Percentiles rank a stretch among this genome's conserved stretches.
phyloP scores from a whole-genome alignment of 2,329 filamentous ascomycete genomes.

The Ophiognomonia clavigignenti-juglandacearum region DNA sequence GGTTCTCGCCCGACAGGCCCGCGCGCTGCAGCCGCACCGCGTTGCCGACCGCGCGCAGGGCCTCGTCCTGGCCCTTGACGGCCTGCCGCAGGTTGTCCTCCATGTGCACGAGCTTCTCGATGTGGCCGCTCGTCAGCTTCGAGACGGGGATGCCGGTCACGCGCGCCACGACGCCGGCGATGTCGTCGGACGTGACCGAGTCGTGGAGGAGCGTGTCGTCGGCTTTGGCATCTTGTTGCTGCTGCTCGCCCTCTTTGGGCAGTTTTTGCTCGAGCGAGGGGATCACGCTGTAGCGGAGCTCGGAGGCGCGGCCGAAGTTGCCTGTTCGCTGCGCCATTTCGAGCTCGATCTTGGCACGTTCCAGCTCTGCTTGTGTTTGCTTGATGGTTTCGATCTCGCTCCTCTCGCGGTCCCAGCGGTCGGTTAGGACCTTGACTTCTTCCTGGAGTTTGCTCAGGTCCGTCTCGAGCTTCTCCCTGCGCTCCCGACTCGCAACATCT shows the following conservation, averaged over 20 bases:
- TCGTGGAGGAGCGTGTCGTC: constrained; percentile 74
- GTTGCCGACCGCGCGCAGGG: constrained; percentile 83
- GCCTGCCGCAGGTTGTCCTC: constrained; percentile 81
- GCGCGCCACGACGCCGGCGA: constrained; percentile 83
- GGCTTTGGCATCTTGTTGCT: constrained; percentile 24
- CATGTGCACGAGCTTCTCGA: constrained; percentile 94
- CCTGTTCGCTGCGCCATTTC: constrained; percentile 84
- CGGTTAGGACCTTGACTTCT: constrained; percentile 68
- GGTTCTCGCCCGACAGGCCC: constrained; percentile 84
- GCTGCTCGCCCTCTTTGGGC: constrained; percentile 62
- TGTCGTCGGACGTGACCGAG: constrained; percentile 91
- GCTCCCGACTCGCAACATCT: constrained; percentile 82
- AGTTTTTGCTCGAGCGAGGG: constrained; percentile 75
- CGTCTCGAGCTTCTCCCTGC: constrained; percentile 77
- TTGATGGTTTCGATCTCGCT: constrained; percentile 84
- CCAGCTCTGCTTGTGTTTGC: constrained; percentile 80
- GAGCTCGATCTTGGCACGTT: constrained; percentile 77
- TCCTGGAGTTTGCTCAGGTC: constrained; percentile 73
- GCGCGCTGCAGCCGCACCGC: constrained; percentile 92
- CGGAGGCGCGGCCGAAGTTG: constrained; percentile 85
- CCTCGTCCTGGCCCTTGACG: constrained; percentile 91
- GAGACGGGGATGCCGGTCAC: constrained; percentile 89
- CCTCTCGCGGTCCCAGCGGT: constrained; percentile 87
- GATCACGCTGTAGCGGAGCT: constrained; percentile 84
- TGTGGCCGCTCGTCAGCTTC: constrained; percentile 88